These are phyloP conservation scores for Blastobotrys proliferans DNA, from an alignment of 1,139 yeast species.

Conservation along the genomic window DNA sequence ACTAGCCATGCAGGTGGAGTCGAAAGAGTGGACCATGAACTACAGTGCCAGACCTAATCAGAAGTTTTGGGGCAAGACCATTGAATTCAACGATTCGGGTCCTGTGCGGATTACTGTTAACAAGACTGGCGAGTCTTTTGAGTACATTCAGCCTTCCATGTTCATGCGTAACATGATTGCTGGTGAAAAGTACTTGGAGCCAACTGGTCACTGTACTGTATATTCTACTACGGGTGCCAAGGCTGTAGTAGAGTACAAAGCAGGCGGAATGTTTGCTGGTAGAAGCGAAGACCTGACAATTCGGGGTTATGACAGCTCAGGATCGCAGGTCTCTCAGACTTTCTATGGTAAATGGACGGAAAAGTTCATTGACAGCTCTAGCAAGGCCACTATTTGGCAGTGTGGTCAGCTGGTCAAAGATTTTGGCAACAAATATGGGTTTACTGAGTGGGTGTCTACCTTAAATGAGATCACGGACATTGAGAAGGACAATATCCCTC, in stretches of 20 bases:
- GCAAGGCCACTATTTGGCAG: constrained; percentile 46
- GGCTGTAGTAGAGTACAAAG: constrained; percentile 64
- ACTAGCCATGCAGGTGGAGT: constrained; percentile 74
- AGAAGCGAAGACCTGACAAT: constrained; percentile 76
- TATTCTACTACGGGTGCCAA: constrained; percentile 63
- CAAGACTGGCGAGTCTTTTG: constrained; percentile 64
- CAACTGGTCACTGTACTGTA: constrained; percentile 64
- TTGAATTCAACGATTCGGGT: constrained; percentile 79
- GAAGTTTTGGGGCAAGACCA: constrained; percentile 92
- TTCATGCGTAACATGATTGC: constrained; percentile 83
- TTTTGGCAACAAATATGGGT: constrained; percentile 68
- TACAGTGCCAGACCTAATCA: constrained; percentile 79
- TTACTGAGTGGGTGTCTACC: constrained; percentile 75
- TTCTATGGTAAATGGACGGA: constrained; percentile 79
- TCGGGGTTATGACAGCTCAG: constrained; percentile 44
- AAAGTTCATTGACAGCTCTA: constrained; percentile 17
- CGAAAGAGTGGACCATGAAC: constrained; percentile 67
- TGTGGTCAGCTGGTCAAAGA: constrained; percentile 61
- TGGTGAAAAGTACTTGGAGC: constrained; percentile 95
- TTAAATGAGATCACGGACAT: constrained; percentile 72
- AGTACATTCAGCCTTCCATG: constrained; percentile 81
- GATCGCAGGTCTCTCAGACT: constrained; percentile 33
- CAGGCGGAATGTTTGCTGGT: constrained; percentile 73
- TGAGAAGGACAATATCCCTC: constrained; percentile 63
- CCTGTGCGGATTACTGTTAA: constrained; percentile 50